These are phyloP conservation scores for Termitomyces sp. DNA, from an alignment of 768 basidiomycete species.

Conservation along the genomic window DNA sequence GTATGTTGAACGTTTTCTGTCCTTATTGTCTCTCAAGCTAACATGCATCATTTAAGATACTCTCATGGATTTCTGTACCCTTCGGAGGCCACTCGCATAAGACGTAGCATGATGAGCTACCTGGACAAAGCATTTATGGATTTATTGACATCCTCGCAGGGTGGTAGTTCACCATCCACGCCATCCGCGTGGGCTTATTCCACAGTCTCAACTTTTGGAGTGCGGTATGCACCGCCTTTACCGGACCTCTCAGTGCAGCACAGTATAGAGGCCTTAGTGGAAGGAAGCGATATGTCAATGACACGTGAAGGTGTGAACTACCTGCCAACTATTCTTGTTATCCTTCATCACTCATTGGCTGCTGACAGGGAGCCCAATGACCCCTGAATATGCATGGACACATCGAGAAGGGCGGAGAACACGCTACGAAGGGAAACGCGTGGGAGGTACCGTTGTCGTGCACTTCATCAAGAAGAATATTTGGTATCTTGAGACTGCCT, in stretches of 20 bases:
- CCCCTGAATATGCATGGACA: slow-evolving; percentile 62
- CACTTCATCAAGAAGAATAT: slow-evolving; percentile 97
- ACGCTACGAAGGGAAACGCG: slow-evolving; percentile 60
- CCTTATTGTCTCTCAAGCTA: slow-evolving; percentile 1
- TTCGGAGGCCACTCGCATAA: slow-evolving; percentile 71
- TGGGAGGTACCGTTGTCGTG: slow-evolving; percentile 92
- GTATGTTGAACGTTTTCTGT: slow-evolving; percentile 37
- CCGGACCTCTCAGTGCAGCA: slow-evolving; percentile 59
- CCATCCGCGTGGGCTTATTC: slow-evolving; percentile 41
- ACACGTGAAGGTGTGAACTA: slow-evolving; percentile 55
- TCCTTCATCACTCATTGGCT: slow-evolving; percentile 1
- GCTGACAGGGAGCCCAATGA: slow-evolving; percentile 48
- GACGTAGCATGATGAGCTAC: slow-evolving; percentile 46
- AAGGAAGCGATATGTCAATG: slow-evolving; percentile 81
- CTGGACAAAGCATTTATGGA: slow-evolving; percentile 39
- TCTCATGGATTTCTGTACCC: slow-evolving; percentile 96
- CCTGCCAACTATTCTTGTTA: background rate
- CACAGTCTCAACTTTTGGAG: slow-evolving; percentile 81
- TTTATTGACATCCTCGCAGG: slow-evolving; percentile 21
- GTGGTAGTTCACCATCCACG: slow-evolving; percentile 28
- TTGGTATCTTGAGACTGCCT: slow-evolving; percentile 93
- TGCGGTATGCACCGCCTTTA: slow-evolving; percentile 65
- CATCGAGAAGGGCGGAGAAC: slow-evolving; percentile 64
- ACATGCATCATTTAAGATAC: slow-evolving; percentile 46
- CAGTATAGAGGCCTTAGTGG: slow-evolving; percentile 87